phyloP scores from a whole-genome alignment of 768 basidiomycete species.

The Amanita subjunquillea region DNA sequence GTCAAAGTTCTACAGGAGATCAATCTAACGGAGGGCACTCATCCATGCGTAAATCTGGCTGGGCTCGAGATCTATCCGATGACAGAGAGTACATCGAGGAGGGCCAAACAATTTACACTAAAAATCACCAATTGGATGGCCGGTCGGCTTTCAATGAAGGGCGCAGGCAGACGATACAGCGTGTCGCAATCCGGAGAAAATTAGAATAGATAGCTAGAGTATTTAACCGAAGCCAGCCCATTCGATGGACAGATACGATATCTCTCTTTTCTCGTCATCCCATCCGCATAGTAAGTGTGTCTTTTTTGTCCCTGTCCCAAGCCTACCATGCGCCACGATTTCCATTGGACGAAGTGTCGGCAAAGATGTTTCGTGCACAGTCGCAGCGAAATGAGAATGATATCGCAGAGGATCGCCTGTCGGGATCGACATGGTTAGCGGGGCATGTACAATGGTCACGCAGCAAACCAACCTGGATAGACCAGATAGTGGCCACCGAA shows the following conservation, averaged over 20 bases:
- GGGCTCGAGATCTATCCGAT: slow-evolving; percentile 27
- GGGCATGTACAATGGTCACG: background rate
- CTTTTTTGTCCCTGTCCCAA: slow-evolving; percentile 97
- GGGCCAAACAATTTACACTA: slow-evolving; percentile 20
- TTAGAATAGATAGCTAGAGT: background rate
- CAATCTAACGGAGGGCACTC: slow-evolving; percentile 10
- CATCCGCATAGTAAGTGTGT: slow-evolving; percentile 85
- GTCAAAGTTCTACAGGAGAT: slow-evolving; percentile 15
- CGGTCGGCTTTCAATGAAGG: no score
- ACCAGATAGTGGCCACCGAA: slow-evolving; percentile 96
- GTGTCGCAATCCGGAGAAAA: background rate
- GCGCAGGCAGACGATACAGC: background rate
- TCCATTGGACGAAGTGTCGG: slow-evolving; percentile 76
- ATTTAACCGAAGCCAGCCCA: slow-evolving; percentile 83
- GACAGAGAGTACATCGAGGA: slow-evolving; percentile 53
- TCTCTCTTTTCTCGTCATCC: slow-evolving; percentile 60
- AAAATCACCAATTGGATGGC: background rate
- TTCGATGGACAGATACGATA: slow-evolving; percentile 73
- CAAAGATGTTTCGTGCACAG: slow-evolving; percentile 58
- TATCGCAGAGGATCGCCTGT: slow-evolving; percentile 90
- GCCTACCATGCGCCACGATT: slow-evolving; percentile 87
- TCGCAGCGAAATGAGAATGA: slow-evolving; percentile 91
- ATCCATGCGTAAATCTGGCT: slow-evolving; percentile 8
- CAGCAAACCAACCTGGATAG: slow-evolving; percentile 68
- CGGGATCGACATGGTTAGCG: background rate